phyloP scores from a whole-genome alignment of 495 filamentous ascomycete species.

The Penicilliopsis zonata region DNA sequence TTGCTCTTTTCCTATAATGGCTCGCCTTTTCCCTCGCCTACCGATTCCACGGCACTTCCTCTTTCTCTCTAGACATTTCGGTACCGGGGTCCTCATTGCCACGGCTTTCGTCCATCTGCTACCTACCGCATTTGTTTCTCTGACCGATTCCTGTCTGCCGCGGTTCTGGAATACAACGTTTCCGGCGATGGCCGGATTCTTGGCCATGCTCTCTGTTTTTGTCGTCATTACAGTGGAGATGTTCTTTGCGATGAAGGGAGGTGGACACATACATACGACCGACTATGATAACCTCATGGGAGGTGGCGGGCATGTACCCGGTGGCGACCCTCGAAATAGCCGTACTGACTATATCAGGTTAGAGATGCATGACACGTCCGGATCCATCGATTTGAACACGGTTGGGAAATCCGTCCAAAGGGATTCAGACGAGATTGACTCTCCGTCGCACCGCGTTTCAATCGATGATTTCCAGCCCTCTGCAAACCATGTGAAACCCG shows the following conservation, averaged over 20 bases:
- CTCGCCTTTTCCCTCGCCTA: constrained; percentile 34
- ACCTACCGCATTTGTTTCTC: constrained; percentile 68
- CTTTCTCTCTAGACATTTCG: constrained; percentile 73
- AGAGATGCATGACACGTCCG: constrained; percentile 7
- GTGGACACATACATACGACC: constrained; percentile 35
- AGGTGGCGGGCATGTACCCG: constrained; percentile 13
- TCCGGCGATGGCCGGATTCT: constrained; percentile 61
- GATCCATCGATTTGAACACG: constrained; percentile 14
- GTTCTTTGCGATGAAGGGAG: constrained; percentile 50
- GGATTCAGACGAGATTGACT: constrained; percentile 3
- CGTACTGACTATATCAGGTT: constrained; percentile 13
- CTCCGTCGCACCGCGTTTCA: constrained; percentile 5
- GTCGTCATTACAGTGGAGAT: constrained; percentile 68
- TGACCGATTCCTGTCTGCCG: constrained; percentile 72
- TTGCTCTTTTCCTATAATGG: constrained; percentile 42
- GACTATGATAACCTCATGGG: constrained; percentile 33
- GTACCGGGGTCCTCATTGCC: constrained; percentile 75
- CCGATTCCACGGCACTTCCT: constrained; percentile 44
- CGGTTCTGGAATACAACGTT: constrained; percentile 60
- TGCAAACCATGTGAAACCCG: constrained; percentile 1
- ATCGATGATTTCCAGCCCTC: constrained; percentile 3
- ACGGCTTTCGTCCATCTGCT: constrained; percentile 84
- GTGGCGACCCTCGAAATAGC: constrained; percentile 8
- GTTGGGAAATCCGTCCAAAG: constrained; percentile 7
- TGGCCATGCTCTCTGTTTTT: constrained; percentile 69